Base-by-base conservation (phyloP, 2,329 filamentous ascomycete species). In the Phialophora verrucosa region DNA sequence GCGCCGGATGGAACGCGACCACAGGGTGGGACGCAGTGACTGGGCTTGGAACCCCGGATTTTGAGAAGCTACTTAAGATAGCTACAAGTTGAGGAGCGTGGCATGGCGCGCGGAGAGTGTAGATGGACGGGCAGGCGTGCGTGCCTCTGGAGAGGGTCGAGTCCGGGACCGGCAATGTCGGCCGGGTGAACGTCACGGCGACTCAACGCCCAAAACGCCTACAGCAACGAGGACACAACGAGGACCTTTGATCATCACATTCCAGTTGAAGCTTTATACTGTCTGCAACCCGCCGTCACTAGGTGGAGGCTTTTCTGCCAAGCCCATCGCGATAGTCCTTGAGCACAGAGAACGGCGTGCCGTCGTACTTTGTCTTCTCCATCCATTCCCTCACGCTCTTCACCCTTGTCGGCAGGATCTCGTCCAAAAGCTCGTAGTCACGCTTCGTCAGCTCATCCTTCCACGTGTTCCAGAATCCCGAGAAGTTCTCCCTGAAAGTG, bases 1-100 rank as follows among this genome's bases (percentile, higher is more conserved):
- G 78, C 69, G 83, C 83, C 0, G 79, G 80, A 35, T 85, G 82
- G 82, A 83, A 83, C 73, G 83, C 83, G 17, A 83, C 80, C 0
- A 67, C 73, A 25, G 75, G 75, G 7, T 76, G 75, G 75, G 75
- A 76, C 69, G 73, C 75, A 0, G 75, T 75, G 11, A 75, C 74
- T 11, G 75, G 74, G 44, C 31, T 61, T 27, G 58, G 58, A 17
- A 77, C 74, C 10, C 75, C 74, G 10, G 56, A 62, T 61, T 69
- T 61, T 53, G 31, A n/a, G 11, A 59, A 50, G 27, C 70, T 73
- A 7, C 63, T 65, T 23, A 67, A 66, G 10, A 51, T 61, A 14
- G 44, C 44, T 23, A 20, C 17, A 6, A 7, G 6, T 4, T 49
- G 44, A 49, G 11, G 32, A 35, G 10, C 32, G 2, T 35, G 32